Percentiles rank a stretch among this genome's conserved stretches.
Conservation (phyloP, 805 yeast genomes). For the Vanderwaltozyma verrucispora region DNA sequence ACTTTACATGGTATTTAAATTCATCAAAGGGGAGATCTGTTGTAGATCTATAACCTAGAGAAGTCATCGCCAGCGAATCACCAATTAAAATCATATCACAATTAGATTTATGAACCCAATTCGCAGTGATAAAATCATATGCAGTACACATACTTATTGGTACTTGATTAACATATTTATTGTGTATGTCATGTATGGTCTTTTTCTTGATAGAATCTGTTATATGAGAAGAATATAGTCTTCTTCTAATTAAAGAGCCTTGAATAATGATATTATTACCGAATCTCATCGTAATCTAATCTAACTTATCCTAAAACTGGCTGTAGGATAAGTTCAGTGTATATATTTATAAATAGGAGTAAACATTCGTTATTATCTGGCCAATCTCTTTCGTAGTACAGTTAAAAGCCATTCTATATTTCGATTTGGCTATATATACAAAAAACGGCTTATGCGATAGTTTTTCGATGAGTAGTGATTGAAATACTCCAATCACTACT, state of each 20-base stretch:
- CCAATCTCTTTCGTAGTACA: too few species aligned
- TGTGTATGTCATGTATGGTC: slow-evolving; percentile 32
- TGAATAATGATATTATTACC: too few species aligned
- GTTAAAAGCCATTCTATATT: too few species aligned
- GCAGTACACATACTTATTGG: slow-evolving; percentile 65
- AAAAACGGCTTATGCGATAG: too few species aligned
- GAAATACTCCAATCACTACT: too few species aligned
- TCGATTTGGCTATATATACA: too few species aligned
- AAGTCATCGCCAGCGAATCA: slow-evolving; percentile 88
- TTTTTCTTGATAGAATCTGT: neutral
- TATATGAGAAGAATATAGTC: slow-evolving; percentile 4
- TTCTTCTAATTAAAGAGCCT: neutral
- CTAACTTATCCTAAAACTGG: too few species aligned
- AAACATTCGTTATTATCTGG: too few species aligned
- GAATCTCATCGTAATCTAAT: too few species aligned
- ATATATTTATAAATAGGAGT: too few species aligned
- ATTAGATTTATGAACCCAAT: slow-evolving; percentile 53
- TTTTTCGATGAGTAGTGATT: too few species aligned
- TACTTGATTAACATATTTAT: slow-evolving; percentile 23
- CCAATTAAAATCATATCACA: slow-evolving; percentile 74
- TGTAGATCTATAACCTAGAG: slow-evolving; percentile 72
- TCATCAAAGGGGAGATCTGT: slow-evolving; percentile 70
- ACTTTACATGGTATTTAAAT: slow-evolving; percentile 61
- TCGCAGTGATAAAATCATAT: slow-evolving; percentile 73
- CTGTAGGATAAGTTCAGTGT: too few species aligned